Conservation (phyloP, 352 stramenopile species). For the Elongisporangium undulatum region DNA sequence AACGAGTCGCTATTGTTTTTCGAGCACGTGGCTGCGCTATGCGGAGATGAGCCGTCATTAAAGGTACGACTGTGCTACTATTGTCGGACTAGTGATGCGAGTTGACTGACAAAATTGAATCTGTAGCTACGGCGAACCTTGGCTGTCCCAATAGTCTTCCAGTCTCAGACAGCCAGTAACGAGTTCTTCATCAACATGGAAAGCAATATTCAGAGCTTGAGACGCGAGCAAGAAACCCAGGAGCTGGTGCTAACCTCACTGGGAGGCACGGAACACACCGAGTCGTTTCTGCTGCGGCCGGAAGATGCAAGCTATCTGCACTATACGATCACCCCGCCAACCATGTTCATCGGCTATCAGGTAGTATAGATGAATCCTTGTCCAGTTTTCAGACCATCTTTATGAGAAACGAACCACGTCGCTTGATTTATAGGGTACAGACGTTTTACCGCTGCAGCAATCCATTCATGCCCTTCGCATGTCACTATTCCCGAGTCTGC, state of each 20-base stretch:
- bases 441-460: slow-evolving; percentile 29
- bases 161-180: slow-evolving; percentile 18
- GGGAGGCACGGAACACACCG: slow-evolving; percentile 2
- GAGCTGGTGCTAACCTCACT: slow-evolving; percentile 16
- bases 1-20: slow-evolving; percentile 43
- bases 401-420: background rate
- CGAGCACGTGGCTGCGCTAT: slow-evolving; percentile 22
- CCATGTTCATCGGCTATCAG: slow-evolving; percentile 70
- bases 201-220: slow-evolving; percentile 6
- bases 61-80: slow-evolving; percentile 16
- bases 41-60: slow-evolving; percentile 28
- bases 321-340: slow-evolving; percentile 60
- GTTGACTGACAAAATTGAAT: background rate
- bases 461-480: slow-evolving; percentile 24
- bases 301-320: slow-evolving; percentile 33
- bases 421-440: slow-evolving; percentile 17
- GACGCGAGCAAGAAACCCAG: slow-evolving; percentile 3
- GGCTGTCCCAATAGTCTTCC: slow-evolving; percentile 25
- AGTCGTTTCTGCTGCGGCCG: slow-evolving; percentile 11
- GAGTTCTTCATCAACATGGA: slow-evolving; percentile 11
- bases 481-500: slow-evolving; percentile 28
- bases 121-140: slow-evolving; percentile 7
- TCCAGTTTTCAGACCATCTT: background rate
- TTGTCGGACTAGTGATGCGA: slow-evolving; percentile 1
- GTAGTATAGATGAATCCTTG: slow-evolving; percentile 11